Conservation (phyloP, 352 stramenopile species). For the Phytophthora fragariaefolia region DNA sequence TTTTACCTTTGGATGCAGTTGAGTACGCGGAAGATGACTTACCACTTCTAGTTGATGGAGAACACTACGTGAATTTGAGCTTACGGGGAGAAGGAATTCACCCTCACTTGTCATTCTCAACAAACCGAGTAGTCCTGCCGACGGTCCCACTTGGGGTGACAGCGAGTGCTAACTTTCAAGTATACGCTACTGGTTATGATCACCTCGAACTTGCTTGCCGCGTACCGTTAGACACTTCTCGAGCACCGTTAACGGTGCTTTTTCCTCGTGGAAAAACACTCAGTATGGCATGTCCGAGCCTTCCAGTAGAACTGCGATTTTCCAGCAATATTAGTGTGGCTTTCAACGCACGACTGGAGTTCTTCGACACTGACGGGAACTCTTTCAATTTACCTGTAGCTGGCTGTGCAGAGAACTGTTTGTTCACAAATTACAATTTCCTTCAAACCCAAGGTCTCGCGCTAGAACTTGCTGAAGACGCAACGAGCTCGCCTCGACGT, state of each 20-base stretch:
- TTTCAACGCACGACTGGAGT: slow-evolving; percentile 92
- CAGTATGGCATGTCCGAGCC: slow-evolving; percentile 75
- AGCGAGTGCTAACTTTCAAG: slow-evolving; percentile 63
- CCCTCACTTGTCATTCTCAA: slow-evolving; percentile 92
- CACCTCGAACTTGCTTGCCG: slow-evolving; percentile 90
- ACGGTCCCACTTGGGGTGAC: slow-evolving; percentile 90
- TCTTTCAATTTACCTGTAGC: slow-evolving; percentile 85
- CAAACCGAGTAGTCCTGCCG: slow-evolving; percentile 85
- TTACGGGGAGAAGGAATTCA: slow-evolving; percentile 88
- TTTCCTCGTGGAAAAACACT: slow-evolving; percentile 92
- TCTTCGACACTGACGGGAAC: slow-evolving; percentile 92
- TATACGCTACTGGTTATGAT: slow-evolving; percentile 92
- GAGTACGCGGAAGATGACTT: slow-evolving; percentile 84
- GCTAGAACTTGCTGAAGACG: slow-evolving; percentile 15
- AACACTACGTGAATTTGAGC: slow-evolving; percentile 85
- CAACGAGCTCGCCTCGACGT: slow-evolving; percentile 1
- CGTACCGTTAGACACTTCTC: slow-evolving; percentile 73
- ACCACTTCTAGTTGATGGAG: slow-evolving; percentile 70
- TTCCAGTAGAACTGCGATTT: slow-evolving; percentile 90
- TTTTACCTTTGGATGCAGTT: slow-evolving; percentile 77
- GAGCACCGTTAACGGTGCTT: slow-evolving; percentile 81
- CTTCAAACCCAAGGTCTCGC: slow-evolving; percentile 52
- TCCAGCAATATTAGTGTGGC: slow-evolving; percentile 84
- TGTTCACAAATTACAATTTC: slow-evolving; percentile 92
- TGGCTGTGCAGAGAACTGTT: slow-evolving; percentile 92